These are phyloP conservation scores for Peronospora farinosa DNA, from an alignment of 352 stramenopile genomes.

Conservation along the genomic window DNA sequence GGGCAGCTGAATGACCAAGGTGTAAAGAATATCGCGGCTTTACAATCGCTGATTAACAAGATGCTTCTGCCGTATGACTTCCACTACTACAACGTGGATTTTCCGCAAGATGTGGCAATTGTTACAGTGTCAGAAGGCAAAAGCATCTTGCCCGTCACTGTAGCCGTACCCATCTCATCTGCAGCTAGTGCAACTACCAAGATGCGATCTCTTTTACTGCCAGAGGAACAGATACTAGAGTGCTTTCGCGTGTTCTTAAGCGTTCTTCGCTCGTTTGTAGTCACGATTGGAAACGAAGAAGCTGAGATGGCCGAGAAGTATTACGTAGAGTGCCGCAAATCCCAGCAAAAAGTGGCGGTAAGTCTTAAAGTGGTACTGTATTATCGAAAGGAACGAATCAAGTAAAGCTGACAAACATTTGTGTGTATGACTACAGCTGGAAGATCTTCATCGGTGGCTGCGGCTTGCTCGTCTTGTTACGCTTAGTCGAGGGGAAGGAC, in stretches of 20 bases:
- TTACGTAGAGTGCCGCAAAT: constrained; percentile 67
- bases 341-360: constrained; percentile 66
- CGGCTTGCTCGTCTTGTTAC: constrained; percentile 63
- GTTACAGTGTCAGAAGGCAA: constrained; percentile 68
- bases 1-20: constrained; percentile 65
- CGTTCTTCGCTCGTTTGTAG: constrained; percentile 44
- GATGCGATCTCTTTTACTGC: background rate
- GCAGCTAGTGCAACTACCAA: background rate
- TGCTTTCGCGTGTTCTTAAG: constrained; percentile 64
- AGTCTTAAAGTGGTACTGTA: background rate
- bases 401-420: constrained; percentile 1
- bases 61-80: constrained; percentile 82
- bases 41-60: constrained; percentile 68
- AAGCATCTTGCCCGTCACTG: constrained; percentile 62
- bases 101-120: constrained; percentile 65
- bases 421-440: constrained; percentile 32
- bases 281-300: constrained; percentile 65
- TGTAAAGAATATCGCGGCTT: constrained; percentile 62
- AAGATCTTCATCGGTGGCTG: constrained; percentile 76
- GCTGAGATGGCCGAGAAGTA: constrained; percentile 74
- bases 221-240: constrained; percentile 36
- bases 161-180: constrained; percentile 34
- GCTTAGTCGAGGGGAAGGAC: constrained; percentile 52
- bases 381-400: background rate
- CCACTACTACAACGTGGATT: constrained; percentile 80